Percentiles rank a stretch among this genome's conserved stretches.
Conservation (phyloP, 148 eudicot species). For the Camellia granthamiana region DNA sequence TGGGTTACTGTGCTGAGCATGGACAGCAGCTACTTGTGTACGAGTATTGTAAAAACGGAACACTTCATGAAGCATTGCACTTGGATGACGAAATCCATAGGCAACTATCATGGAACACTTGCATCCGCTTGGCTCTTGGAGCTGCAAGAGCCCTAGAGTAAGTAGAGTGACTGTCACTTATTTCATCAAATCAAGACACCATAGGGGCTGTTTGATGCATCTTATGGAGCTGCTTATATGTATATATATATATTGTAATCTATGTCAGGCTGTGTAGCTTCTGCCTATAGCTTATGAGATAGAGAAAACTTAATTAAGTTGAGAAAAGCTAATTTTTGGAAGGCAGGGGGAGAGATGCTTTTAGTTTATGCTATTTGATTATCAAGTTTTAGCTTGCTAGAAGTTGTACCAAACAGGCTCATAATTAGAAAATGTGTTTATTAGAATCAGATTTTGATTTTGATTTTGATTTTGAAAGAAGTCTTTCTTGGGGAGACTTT, state of each 20-base stretch:
- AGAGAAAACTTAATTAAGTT: too few species aligned
- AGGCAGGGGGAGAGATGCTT: too few species aligned
- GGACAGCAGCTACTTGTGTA: slow-evolving; percentile 68
- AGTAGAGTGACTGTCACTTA: slow-evolving; percentile 23
- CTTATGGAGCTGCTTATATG: too few species aligned
- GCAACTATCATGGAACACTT: slow-evolving; percentile 78
- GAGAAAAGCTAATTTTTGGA: too few species aligned
- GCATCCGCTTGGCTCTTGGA: slow-evolving; percentile 79
- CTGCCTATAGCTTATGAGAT: too few species aligned
- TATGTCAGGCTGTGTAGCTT: too few species aligned
- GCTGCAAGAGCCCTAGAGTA: slow-evolving; percentile 94
- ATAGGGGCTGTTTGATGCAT: too few species aligned
- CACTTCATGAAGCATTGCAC: slow-evolving; percentile 80
- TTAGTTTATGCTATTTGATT: too few species aligned
- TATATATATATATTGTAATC: too few species aligned
- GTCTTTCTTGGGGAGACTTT: not conserved
- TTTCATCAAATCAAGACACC: not conserved
- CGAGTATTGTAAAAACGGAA: slow-evolving; percentile 63
- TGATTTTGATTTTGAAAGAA: not conserved
- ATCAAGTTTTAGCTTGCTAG: too few species aligned
- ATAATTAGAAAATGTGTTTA: not conserved
- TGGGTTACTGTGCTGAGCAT: slow-evolving; percentile 85
- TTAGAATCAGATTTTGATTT: not conserved
- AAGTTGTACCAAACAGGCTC: too few species aligned
- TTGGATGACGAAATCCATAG: slow-evolving; percentile 63